phyloP scores from a whole-genome alignment of 2,329 filamentous ascomycete genomes.

The Trichophyton schoenleinii region DNA sequence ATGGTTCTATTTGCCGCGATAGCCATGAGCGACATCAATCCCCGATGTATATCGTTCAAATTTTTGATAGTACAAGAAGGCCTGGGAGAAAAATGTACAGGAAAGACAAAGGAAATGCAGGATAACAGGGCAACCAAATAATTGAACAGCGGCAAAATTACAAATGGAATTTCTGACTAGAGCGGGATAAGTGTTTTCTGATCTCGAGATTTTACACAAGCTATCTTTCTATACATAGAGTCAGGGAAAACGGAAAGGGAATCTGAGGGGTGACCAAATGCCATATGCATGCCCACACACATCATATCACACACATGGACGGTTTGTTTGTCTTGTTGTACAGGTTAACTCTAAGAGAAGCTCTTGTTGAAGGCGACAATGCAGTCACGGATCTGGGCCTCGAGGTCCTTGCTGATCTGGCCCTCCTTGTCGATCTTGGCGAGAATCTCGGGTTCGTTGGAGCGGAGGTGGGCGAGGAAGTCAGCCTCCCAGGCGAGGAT shows the following conservation, averaged over 20 bases:
- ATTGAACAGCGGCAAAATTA: slow-evolving; percentile 3
- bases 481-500: slow-evolving; percentile 89
- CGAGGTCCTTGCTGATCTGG: slow-evolving; percentile 85
- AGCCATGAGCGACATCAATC: no score
- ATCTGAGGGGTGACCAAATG: slow-evolving; percentile 2
- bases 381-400: slow-evolving; percentile 51
- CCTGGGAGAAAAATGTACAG: not conserved
- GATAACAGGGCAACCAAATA: not conserved
- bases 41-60: not conserved
- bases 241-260: slow-evolving; percentile 6
- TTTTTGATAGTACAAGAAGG: not conserved
- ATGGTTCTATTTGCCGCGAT: no score
- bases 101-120: not conserved
- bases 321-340: slow-evolving; percentile 2
- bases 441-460: slow-evolving; percentile 74
- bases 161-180: slow-evolving; percentile 8
- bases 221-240: slow-evolving; percentile 13
- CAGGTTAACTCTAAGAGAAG: slow-evolving; percentile 46
- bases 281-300: not conserved
- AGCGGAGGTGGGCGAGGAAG: slow-evolving; percentile 84
- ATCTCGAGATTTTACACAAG: slow-evolving; percentile 16
- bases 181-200: slow-evolving; percentile 8
- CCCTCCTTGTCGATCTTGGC: slow-evolving; percentile 90
- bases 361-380: slow-evolving; percentile 79
- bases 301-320: not conserved